Evolutionary conservation across 2,329 filamentous ascomycete genomes (phyloP).

Genomic region (Fusarium palustre): DNA sequence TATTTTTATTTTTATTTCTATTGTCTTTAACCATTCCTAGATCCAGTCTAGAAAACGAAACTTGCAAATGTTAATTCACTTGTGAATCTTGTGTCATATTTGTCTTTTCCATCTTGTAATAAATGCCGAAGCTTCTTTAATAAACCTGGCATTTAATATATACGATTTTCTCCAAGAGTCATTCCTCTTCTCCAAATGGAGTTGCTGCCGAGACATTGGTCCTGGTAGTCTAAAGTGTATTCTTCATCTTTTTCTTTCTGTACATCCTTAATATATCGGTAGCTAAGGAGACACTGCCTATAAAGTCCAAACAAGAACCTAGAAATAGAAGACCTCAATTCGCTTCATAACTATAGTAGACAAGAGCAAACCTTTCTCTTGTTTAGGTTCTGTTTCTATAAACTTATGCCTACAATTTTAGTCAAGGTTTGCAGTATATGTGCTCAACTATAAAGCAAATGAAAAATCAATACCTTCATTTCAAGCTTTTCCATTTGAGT

Average conservation of each 20-base stretch:
- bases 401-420: accelerated
- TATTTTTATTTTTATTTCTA: neutral
- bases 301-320: too few relatives aligned
- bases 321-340: neutral
- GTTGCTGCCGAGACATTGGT: neutral
- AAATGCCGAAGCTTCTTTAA: neutral
- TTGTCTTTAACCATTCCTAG: neutral
- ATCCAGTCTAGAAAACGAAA: neutral
- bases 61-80: neutral
- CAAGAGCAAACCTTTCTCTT: neutral
- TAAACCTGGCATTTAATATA: neutral
- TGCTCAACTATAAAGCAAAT: neutral
- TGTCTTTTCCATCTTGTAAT: too few relatives aligned
- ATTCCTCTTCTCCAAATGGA: too few relatives aligned
- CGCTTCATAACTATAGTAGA: accelerated
- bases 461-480: neutral
- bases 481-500: accelerated
- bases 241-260: too few relatives aligned
- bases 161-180: neutral
- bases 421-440: neutral
- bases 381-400: neutral
- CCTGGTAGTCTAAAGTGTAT: neutral
- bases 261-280: too few relatives aligned
- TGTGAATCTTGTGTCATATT: accelerated
- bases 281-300: too few relatives aligned